Base-by-base conservation (phyloP, 768 basidiomycete species). In the Rhodotorula toruloides region DNA sequence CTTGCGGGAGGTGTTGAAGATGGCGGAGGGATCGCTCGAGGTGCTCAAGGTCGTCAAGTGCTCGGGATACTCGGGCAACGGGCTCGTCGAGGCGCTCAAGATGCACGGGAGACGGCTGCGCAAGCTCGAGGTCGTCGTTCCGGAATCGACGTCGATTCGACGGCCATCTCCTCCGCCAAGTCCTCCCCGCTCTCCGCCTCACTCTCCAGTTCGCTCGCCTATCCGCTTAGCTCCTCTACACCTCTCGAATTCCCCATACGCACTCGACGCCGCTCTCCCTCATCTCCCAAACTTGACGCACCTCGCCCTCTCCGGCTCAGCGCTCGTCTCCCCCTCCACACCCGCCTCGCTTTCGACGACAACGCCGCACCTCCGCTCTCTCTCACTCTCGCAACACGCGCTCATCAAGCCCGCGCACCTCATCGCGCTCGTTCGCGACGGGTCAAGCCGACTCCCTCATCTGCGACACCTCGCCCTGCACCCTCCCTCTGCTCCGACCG, bases 211-310 rank as follows among this genome's bases (percentile, higher is more conserved):
- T 12, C n/a, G 4, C 39, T n/a, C 43, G 7, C 13, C 39, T n/a
- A 6, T 44, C n/a, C 52, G 29, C 32, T 43, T 22, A 7, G 43
- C 17, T 16, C 27, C 6, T 25, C 47, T 29, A 49, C 47, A 47
- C 44, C 46, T 21, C 57, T 5, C 32, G 3, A 8, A 36, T 27
- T 12, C n/a, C 37, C 3, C 19, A 6, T 21, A 39, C 37, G 6
- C 44, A n/a, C n/a, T 58, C 43, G 63, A 54, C 37, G 12, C 16
- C 19, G 36, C 54, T 36, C 63, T 65, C 44, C 56, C 57, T 4
- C n/a, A 6, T 14, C 52, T 65, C 29, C 17, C 31, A 2, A 11
- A 32, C 36, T 44, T 65, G 9, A 48, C 40, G 0, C 39, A 27
- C 14, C 63, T 65, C 31, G 3, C 27, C 5, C 39, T 52, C 32